Evolutionary conservation across 2,329 filamentous ascomycete species (phyloP), one percentile per base, ranked within the genome.

Genomic region (Arthrobotrys entomopaga): DNA sequence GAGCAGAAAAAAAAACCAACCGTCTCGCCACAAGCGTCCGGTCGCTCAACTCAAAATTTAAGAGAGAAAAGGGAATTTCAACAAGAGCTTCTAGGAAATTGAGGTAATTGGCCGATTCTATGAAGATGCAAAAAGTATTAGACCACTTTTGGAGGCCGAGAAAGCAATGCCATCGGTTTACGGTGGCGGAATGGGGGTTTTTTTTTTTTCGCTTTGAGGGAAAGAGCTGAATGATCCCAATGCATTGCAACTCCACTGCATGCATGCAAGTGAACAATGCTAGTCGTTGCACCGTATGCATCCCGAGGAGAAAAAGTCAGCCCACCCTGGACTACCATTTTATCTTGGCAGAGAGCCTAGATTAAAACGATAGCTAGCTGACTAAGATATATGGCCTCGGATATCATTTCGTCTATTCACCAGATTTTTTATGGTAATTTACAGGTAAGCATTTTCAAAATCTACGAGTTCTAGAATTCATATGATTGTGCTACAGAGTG

Each of bases 281-380:
- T 52, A 40, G 29, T n/a, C n/a, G n/a, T n/a, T n/a, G n/a, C n/a
- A n/a, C n/a, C n/a, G n/a, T 34, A 49, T 58, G 53, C 63, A 66
- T 67, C 54, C 54, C 60, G 64, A 67, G 64, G 64, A 60, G 64
- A 67, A 60, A 54, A 67, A 54, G 40, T 67, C 64, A 67, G 64
- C 64, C 64, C 64, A 67, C 64, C 56, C 56, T 59, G 13, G 40
- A 50, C 16, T 50, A 50, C 46, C 19, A n/a, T 20, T 40, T 59
- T 59, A n/a, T 20, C 56, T 59, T 59, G 56, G 56, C 56, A 16
- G 40, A 24, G 40, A 56, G 13, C 19, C 16, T 46, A 46, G 42
- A 16, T 38, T 42, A 43, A 57, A 13, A 11, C 42, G 29, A 16
- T 20, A 22, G 26, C n/a, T 20, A 22, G 26, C n/a, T 24, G n/a